Evolutionary conservation across 108 stramenopile genomes (phyloP).

Genomic region (Chaetoceros muelleri): DNA sequence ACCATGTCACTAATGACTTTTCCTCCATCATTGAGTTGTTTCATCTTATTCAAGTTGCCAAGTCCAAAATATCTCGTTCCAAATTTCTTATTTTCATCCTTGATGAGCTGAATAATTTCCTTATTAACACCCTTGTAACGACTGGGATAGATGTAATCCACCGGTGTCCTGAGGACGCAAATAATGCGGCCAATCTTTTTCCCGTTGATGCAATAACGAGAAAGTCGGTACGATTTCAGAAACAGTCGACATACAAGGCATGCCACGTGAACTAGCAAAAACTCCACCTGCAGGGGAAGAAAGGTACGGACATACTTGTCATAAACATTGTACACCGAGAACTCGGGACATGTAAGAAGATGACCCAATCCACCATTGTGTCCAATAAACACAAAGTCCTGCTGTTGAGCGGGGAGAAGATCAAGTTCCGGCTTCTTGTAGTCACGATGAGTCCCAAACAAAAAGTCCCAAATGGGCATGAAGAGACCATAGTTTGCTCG

Average conservation of each 20-base stretch:
- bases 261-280: constrained; percentile 31
- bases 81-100: constrained; percentile 27
- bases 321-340: constrained; percentile 44
- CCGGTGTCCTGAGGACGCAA: constrained; percentile 45
- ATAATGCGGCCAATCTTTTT: constrained; percentile 49
- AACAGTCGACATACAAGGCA: constrained; percentile 25
- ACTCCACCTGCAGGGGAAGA: constrained; percentile 42
- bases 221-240: constrained; percentile 31
- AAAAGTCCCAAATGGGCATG: constrained; percentile 59
- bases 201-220: constrained; percentile 45
- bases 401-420: constrained; percentile 37
- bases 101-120: constrained; percentile 49
- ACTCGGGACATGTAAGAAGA: constrained; percentile 51
- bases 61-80: constrained; percentile 53
- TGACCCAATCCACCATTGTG: constrained; percentile 61
- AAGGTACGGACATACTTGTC: constrained; percentile 36
- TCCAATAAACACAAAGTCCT: constrained; percentile 61
- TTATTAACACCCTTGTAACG: constrained; percentile 38
- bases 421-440: constrained; percentile 42
- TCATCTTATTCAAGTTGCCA: constrained; percentile 70
- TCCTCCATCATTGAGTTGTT: constrained; percentile 65
- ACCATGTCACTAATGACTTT: constrained; percentile 49
- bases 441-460: constrained; percentile 43
- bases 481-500: constrained; percentile 51
- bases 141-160: constrained; percentile 43